Percentiles rank a stretch among this genome's conserved stretches.
Evolutionary conservation across 2,329 filamentous ascomycete genomes (phyloP).

Genomic region (Pyrenochaeta sp.): DNA sequence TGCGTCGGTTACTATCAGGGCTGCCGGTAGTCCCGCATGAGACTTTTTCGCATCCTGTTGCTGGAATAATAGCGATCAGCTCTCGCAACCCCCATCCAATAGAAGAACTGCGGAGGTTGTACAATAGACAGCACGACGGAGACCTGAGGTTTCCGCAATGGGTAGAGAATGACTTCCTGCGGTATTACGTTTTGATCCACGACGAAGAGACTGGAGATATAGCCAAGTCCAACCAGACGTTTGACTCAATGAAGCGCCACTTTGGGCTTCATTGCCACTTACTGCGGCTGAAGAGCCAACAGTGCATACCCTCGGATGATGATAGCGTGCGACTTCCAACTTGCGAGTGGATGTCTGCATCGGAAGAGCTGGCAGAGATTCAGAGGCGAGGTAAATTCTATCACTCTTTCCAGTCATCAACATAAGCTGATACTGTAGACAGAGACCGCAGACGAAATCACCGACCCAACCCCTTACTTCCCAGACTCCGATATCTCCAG

Average conservation of each 20-base stretch:
- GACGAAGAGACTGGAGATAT: constrained; percentile 97
- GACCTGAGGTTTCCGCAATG: constrained; percentile 78
- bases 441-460: constrained; percentile 74
- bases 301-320: constrained; percentile 88
- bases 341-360: constrained; percentile 88
- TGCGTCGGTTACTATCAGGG: constrained; percentile 83
- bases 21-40: constrained; percentile 84
- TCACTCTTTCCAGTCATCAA: not conserved
- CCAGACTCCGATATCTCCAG: constrained; percentile 92
- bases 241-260: constrained; percentile 99
- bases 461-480: constrained; percentile 78
- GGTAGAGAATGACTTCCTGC: constrained; percentile 89
- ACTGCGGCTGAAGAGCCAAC: constrained; percentile 81
- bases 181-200: constrained; percentile 96
- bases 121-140: constrained; percentile 83
- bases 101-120: constrained; percentile 84
- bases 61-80: constrained; percentile 93
- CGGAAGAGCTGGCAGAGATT: constrained; percentile 82
- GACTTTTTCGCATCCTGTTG: constrained; percentile 93
- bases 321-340: constrained; percentile 83
- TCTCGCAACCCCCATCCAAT: constrained; percentile 85
- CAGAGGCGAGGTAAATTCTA: constrained; percentile 64
- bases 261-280: constrained; percentile 96
- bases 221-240: constrained; percentile 84
- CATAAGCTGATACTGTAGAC: constrained; percentile 13